Base-by-base conservation (phyloP, 176 grass and related monocot genomes). In the Musa acuminata region DNA sequence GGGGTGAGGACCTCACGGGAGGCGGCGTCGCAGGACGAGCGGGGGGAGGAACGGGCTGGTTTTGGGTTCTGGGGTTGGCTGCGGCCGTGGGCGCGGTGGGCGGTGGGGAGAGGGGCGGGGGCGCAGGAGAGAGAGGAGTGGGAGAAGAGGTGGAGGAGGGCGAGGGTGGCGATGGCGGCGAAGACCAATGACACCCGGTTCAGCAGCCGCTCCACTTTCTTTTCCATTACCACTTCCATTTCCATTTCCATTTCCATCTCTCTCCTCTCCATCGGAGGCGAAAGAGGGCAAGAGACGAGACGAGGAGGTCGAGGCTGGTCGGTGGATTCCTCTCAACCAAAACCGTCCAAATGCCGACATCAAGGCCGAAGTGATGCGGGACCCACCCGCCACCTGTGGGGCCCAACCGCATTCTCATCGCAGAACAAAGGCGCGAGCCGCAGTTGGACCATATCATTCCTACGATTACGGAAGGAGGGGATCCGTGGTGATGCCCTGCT, bases 141-240 rank as follows among this genome's bases (percentile, higher is more conserved):
- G 77, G 52, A 77, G 81, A 88, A 75, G 13, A 93, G 77, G 62
- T 90, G 74, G 76, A 93, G 74, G 65, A 93, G 85, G 51, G 85
- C 84, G 50, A 80, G 73, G 52, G 93, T 90, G 85, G 85, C 90
- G 23, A 93, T 52, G 85, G 81, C 71, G 55, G 83, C 81, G 59
- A 97, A 52, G 14, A 80, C 64, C 25, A 93, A 72, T 23, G 88
- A 87, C 25, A 91, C 88, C 51, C 88, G 86, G 87, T 93, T 91
- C 51, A 98, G 83, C 52, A 93, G 77, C 77, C 88, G 90, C 77
- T 83, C 81, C 75, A 98, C 80, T 51, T 87, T 85, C 70, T 59
- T 64, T 52, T 91, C 90, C 95, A 89, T 98, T 68, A 25, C 72
- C 21, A 55, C 12, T 48, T 70, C 67, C 13, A 49, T 8, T 13